These are phyloP conservation scores for Monsonia emarginata DNA, from an alignment of 441 rosid genomes.

Conservation along the genomic window DNA sequence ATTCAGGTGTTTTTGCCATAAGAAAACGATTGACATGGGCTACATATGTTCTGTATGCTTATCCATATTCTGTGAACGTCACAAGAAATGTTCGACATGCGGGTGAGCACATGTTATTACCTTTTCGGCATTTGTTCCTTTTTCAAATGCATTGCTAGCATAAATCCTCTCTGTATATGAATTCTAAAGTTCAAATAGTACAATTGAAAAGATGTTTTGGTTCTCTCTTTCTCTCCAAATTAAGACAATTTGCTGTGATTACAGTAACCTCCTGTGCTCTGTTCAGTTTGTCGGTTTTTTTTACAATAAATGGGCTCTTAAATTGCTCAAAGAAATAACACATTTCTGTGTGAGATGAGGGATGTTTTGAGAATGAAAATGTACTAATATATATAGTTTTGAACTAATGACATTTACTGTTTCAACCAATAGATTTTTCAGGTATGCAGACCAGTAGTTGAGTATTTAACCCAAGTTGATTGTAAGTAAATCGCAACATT, in stretches of 20 bases:
- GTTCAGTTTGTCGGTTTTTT: neutral
- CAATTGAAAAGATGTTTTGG: neutral
- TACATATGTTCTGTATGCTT: constrained; percentile 89
- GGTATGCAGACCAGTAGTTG: neutral
- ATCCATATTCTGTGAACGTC: constrained; percentile 88
- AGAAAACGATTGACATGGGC: constrained; percentile 90
- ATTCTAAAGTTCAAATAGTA: neutral
- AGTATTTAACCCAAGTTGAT: too few species aligned
- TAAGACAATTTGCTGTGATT: neutral
- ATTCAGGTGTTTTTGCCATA: constrained; percentile 93
- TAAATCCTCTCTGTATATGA: neutral
- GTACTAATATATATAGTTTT: neutral
- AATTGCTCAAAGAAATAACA: neutral
- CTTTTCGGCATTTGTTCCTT: neutral
- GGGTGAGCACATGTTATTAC: constrained; percentile 44
- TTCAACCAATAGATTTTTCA: neutral
- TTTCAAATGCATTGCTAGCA: constrained; percentile 1
- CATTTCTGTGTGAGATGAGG: neutral
- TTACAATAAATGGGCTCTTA: neutral
- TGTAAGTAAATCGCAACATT: too few species aligned
- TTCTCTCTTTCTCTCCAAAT: neutral
- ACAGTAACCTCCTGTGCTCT: neutral
- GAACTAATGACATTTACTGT: neutral
- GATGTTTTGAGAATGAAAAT: neutral
- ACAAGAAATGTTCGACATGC: constrained; percentile 81